phyloP scores from a whole-genome alignment of 306 rosid genomes.

The Spatholobus suberectus region DNA sequence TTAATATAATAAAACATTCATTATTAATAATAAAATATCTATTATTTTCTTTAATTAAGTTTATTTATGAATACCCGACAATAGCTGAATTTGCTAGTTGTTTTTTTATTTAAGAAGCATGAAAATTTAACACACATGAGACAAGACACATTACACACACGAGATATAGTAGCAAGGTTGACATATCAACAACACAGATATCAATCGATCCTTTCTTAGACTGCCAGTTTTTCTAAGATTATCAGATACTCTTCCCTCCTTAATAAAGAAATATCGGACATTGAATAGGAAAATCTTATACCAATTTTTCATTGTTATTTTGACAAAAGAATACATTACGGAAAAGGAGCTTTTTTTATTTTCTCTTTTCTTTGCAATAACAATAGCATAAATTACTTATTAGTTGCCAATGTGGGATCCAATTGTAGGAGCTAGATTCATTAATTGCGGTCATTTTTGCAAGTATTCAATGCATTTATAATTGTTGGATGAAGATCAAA shows the following conservation, averaged over 20 bases:
- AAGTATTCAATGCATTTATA: too few relatives aligned
- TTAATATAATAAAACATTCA: not conserved
- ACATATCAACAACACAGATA: not conserved
- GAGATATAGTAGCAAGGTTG: not conserved
- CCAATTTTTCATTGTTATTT: not conserved
- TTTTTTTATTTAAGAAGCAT: too few relatives aligned
- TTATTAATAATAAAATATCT: too few relatives aligned
- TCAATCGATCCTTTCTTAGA: not conserved
- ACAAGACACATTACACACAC: too few relatives aligned
- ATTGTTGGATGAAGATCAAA: too few relatives aligned
- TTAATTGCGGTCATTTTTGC: too few relatives aligned
- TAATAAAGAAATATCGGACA: not conserved
- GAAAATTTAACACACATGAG: not conserved
- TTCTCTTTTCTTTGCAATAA: too few relatives aligned
- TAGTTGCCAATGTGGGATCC: too few relatives aligned
- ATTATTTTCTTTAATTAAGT: not conserved
- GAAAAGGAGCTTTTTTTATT: too few relatives aligned
- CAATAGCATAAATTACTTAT: not conserved
- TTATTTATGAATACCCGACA: too few relatives aligned
- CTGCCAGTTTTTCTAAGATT: not conserved
- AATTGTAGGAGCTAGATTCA: too few relatives aligned
- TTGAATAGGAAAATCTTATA: not conserved
- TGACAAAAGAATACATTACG: not conserved
- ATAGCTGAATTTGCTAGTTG: too few relatives aligned
- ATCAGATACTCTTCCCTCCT: not conserved